phyloP scores from a whole-genome alignment of 202 grass and related monocot species.

The Panicum virgatum region DNA sequence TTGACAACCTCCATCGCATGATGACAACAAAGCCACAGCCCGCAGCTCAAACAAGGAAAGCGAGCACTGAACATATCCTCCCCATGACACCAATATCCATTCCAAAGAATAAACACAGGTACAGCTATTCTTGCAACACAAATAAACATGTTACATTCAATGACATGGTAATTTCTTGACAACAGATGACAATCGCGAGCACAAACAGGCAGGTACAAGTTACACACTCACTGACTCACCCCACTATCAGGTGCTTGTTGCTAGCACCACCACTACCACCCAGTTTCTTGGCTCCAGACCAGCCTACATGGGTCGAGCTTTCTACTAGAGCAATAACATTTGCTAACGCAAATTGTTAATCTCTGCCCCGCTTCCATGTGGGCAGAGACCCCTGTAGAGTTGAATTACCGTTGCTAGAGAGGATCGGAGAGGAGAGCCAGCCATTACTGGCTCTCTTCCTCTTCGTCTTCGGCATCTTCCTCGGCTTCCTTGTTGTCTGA shows the following conservation, averaged over 20 bases:
- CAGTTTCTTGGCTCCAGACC: constrained; percentile 13
- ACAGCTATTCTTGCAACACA: not conserved
- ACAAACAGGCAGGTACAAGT: constrained; percentile 34
- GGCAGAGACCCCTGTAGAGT: too few species aligned
- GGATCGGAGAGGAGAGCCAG: not conserved
- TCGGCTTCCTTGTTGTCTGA: constrained; percentile 44
- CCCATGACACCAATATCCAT: not conserved
- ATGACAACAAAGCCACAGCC: not conserved
- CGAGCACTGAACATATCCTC: not conserved
- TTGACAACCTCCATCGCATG: not conserved
- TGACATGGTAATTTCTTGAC: not conserved
- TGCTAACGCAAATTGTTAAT: constrained; percentile 8
- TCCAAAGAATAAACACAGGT: constrained; percentile 1
- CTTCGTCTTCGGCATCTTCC: constrained; percentile 37
- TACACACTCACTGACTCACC: constrained; percentile 9
- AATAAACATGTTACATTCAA: constrained; percentile 20
- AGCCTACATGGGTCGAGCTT: constrained; percentile 1
- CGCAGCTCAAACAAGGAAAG: not conserved
- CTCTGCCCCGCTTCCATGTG: too few species aligned
- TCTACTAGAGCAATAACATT: constrained; percentile 5
- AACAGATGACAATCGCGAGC: constrained; percentile 19
- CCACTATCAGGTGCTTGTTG: constrained; percentile 5
- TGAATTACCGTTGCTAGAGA: constrained; percentile 3
- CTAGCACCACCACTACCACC: constrained; percentile 20
- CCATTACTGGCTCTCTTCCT: constrained; percentile 54